These are phyloP conservation scores for Meredithiella fracta DNA, from an alignment of 2,329 filamentous ascomycete genomes.

Conservation along the genomic window DNA sequence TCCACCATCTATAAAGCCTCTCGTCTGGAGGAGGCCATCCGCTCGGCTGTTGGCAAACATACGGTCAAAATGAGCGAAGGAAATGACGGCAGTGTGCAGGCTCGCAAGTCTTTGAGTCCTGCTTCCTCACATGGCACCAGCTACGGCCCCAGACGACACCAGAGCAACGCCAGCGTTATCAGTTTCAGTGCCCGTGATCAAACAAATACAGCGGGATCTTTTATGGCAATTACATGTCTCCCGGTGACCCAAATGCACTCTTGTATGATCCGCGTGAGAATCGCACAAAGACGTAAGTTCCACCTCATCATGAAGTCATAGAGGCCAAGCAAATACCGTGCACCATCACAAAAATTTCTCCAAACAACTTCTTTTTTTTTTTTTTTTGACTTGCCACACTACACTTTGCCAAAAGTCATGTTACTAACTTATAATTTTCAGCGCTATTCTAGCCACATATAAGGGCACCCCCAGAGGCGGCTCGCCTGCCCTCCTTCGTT, in stretches of 20 bases:
- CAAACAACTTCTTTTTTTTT: neutral
- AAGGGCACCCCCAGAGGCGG: slow-evolving; percentile 59
- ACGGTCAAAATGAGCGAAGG: slow-evolving; percentile 68
- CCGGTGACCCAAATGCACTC: slow-evolving; percentile 68
- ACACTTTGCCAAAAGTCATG: neutral
- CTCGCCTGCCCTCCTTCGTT: slow-evolving; percentile 61
- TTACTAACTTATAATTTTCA: slow-evolving; percentile 23
- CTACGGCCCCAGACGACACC: slow-evolving; percentile 38
- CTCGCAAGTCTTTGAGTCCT: slow-evolving; percentile 22
- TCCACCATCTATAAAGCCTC: slow-evolving; percentile 95
- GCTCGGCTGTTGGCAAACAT: slow-evolving; percentile 70
- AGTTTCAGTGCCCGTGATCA: slow-evolving; percentile 59
- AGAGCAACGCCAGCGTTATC: slow-evolving; percentile 67
- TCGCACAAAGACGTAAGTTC: slow-evolving; percentile 71
- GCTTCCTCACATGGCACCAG: slow-evolving; percentile 16
- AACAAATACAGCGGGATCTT: slow-evolving; percentile 36
- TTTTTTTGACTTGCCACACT: slow-evolving; percentile 17
- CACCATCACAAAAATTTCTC: neutral
- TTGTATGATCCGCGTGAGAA: slow-evolving; percentile 80
- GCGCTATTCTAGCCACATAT: slow-evolving; percentile 79
- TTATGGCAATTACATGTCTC: slow-evolving; percentile 38
- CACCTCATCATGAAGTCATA: neutral
- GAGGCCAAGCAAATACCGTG: neutral
- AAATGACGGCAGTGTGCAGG: slow-evolving; percentile 47
- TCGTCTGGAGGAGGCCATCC: slow-evolving; percentile 84